Conservation (phyloP, 2,329 filamentous ascomycete genomes). For the Exserohilum rostratum region DNA sequence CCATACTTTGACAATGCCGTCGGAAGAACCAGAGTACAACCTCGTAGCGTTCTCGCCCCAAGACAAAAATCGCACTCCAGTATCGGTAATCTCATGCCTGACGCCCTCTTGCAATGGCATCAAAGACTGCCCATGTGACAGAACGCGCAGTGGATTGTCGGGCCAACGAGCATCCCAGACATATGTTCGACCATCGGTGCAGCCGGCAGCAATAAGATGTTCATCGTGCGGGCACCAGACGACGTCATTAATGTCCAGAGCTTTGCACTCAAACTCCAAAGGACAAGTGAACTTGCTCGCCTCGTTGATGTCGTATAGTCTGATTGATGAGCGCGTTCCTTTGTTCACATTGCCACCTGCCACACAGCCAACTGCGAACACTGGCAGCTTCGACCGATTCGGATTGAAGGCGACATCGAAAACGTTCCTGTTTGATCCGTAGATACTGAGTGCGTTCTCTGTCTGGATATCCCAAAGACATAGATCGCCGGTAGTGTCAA, state of each 20-base stretch:
- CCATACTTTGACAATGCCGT: constrained; percentile 66
- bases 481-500: constrained; percentile 57
- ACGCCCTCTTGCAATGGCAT: constrained; percentile 54
- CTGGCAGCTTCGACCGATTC: constrained; percentile 31
- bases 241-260: constrained; percentile 67
- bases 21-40: constrained; percentile 66
- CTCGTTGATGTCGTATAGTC: constrained; percentile 56
- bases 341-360: constrained; percentile 45
- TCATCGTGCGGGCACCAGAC: constrained; percentile 58
- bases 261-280: constrained; percentile 62
- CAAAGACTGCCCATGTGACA: constrained; percentile 59
- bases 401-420: constrained; percentile 66
- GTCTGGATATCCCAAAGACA: constrained; percentile 60
- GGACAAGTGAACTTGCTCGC: constrained; percentile 31
- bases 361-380: constrained; percentile 62
- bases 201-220: constrained; percentile 63
- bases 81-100: constrained; percentile 59
- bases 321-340: constrained; percentile 57
- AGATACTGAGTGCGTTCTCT: constrained; percentile 49
- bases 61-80: constrained; percentile 63
- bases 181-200: constrained; percentile 65
- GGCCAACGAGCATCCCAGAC: constrained; percentile 64
- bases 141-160: constrained; percentile 53
- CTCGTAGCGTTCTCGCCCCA: constrained; percentile 61
- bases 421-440: constrained; percentile 58